Conservation (phyloP, 1,284 basidiomycete genomes). For the Leccinum angustisporum region DNA sequence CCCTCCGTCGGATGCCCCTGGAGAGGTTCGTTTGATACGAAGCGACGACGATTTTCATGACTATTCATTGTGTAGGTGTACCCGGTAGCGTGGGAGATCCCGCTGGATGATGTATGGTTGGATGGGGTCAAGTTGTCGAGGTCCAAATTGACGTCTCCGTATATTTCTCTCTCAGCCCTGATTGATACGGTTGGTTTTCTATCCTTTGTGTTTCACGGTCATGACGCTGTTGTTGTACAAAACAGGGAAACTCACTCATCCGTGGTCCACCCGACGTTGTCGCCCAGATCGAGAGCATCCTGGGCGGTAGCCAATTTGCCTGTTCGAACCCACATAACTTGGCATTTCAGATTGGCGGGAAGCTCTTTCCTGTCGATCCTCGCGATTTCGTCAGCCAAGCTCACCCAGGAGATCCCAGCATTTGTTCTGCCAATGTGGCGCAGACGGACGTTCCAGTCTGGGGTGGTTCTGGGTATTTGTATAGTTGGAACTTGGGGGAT, state of each 20-base stretch:
- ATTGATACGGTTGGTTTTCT: conserved; percentile 34
- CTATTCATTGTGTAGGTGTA: conserved; percentile 27
- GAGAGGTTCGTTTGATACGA: conserved; percentile 41
- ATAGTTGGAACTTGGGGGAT: conserved; percentile 55
- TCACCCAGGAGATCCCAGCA: conserved; percentile 37
- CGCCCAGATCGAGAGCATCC: conserved; percentile 38
- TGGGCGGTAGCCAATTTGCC: conserved; percentile 40
- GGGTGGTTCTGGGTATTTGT: conserved; percentile 44
- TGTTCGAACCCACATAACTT: conserved; percentile 53
- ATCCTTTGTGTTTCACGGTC: neutral
- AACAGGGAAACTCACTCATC: conserved; percentile 54
- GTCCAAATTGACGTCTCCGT: conserved; percentile 30
- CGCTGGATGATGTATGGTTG: conserved; percentile 37
- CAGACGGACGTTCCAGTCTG: conserved; percentile 51
- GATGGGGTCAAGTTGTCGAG: conserved; percentile 34
- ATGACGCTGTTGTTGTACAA: neutral
- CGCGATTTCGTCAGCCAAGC: conserved; percentile 56
- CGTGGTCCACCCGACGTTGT: conserved; percentile 56
- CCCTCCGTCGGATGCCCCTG: conserved; percentile 43
- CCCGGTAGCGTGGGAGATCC: conserved; percentile 39
- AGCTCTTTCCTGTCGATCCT: conserved; percentile 63
- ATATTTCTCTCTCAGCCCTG: conserved; percentile 36
- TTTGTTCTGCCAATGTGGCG: conserved; percentile 51
- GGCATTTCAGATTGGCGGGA: conserved; percentile 61
- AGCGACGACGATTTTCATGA: neutral